These are phyloP conservation scores for Limnanthes douglasii DNA, from an alignment of 345 rosid species.

Conservation along the genomic window DNA sequence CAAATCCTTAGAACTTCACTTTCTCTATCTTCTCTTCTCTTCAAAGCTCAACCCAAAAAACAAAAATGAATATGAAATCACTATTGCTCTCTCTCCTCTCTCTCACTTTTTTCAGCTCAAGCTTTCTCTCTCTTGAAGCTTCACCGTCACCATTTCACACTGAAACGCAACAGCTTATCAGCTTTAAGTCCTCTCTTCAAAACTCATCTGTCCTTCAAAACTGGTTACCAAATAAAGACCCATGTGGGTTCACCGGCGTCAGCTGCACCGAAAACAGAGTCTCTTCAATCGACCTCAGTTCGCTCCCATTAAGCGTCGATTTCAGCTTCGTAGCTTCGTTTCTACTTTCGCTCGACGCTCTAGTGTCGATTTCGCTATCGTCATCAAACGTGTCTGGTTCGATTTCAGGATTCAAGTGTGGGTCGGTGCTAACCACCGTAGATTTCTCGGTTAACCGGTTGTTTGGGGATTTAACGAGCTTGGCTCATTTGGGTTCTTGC, in stretches of 20 bases:
- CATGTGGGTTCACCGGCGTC: constrained; percentile 57
- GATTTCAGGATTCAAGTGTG: constrained; percentile 52
- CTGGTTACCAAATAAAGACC: constrained; percentile 50
- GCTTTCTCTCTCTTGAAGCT: constrained; percentile 15
- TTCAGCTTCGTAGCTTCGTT: constrained; percentile 38
- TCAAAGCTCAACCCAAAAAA: background rate
- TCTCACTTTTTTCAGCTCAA: constrained; percentile 5
- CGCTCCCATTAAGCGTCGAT: constrained; percentile 25
- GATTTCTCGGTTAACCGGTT: constrained; percentile 67
- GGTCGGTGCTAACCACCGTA: constrained; percentile 33
- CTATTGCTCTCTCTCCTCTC: constrained; percentile 10
- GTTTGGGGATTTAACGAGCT: constrained; percentile 39
- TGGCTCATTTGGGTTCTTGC: constrained; percentile 40
- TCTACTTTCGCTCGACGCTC: constrained; percentile 31
- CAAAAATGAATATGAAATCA: constrained; percentile 11
- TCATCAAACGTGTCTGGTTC: constrained; percentile 42
- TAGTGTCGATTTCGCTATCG: constrained; percentile 41
- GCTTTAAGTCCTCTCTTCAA: constrained; percentile 37
- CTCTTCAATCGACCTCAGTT: constrained; percentile 41
- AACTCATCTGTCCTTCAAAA: constrained; percentile 30
- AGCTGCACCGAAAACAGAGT: constrained; percentile 43
- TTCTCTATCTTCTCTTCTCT: constrained; percentile 3
- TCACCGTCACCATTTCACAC: constrained; percentile 14
- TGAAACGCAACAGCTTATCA: constrained; percentile 44
- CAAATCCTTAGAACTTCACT: constrained; percentile 18